Evolutionary conservation across 2,329 filamentous ascomycete species (phyloP).

Genomic region (Monilinia fructicola): DNA sequence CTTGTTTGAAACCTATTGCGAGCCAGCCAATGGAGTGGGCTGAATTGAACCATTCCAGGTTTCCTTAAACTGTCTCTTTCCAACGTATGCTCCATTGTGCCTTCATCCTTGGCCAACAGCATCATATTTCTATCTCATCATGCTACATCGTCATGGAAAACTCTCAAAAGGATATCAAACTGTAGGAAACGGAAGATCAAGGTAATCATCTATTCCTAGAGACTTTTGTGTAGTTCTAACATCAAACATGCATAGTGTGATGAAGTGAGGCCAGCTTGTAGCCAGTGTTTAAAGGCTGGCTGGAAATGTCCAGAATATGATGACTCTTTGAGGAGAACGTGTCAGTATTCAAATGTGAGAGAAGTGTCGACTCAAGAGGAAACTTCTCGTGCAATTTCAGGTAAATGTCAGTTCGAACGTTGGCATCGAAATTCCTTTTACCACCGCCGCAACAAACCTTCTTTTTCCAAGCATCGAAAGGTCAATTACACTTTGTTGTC

Average conservation of each 20-base stretch:
- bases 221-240: too few relatives aligned
- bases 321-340: too few relatives aligned
- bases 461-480: too few relatives aligned
- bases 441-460: too few relatives aligned
- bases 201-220: too few relatives aligned
- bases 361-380: too few relatives aligned
- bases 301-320: conserved; percentile 3
- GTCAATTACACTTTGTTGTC: not conserved
- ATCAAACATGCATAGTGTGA: not conserved
- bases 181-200: not conserved
- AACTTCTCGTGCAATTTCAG: too few relatives aligned
- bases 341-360: too few relatives aligned
- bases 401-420: too few relatives aligned
- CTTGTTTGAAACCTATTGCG: not conserved
- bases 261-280: not conserved
- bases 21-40: not conserved
- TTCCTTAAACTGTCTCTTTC: not conserved
- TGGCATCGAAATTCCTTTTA: too few relatives aligned
- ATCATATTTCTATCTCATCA: not conserved
- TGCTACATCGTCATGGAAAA: not conserved
- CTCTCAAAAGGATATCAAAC: not conserved
- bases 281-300: not conserved
- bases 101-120: not conserved
- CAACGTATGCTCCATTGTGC: not conserved
- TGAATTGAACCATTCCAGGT: not conserved